Evolutionary conservation across 176 grass and related monocot species (phyloP), one percentile per base, ranked within the genome.

Genomic region (Chloris gayana): DNA sequence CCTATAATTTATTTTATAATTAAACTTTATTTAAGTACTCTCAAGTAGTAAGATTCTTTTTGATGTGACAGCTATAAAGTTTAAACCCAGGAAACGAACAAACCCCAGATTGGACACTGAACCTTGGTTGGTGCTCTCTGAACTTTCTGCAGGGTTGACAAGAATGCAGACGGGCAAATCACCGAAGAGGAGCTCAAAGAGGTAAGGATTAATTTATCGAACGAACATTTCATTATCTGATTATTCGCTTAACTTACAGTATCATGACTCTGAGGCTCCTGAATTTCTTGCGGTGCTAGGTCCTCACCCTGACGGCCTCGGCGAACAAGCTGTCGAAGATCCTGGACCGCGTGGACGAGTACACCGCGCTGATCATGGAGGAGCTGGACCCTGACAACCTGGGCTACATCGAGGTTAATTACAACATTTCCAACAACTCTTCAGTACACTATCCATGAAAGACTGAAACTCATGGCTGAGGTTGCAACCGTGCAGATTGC

Each of bases 321-420:
- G 92, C 96, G 1, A 98, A 98, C 84, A 95, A 95, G 88, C 64
- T 98, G 25, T 91, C 92, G 19, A 98, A 94, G 71, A 95, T 98
- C 84, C 80, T 93, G 57, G 96, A 98, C 70, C 90, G 88, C 10
- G 92, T 91, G 32, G 92, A 95, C 25, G 96, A 98, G 80, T 98
- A 98, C 92, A 91, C 92, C 11, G 96, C 96, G 0, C 33, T 98
- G 24, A 98, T 98, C 90, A 95, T 98, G 92, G 96, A 98, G 75
- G 96, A 93, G 78, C 78, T 98, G 1, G 96, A 98, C 35, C 96
- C 90, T 1, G 75, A 80, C 19, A 87, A 91, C 46, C 80, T 91
- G 10, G 96, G 96, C 45, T 98, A 93, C 78, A 93, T 98, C 21
- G 95, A 98, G 69, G 94, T 97, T 97, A 26, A 69, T 37, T n/a